phyloP scores from a whole-genome alignment of 2,329 filamentous ascomycete species.

The Trichophyton rubrum region DNA sequence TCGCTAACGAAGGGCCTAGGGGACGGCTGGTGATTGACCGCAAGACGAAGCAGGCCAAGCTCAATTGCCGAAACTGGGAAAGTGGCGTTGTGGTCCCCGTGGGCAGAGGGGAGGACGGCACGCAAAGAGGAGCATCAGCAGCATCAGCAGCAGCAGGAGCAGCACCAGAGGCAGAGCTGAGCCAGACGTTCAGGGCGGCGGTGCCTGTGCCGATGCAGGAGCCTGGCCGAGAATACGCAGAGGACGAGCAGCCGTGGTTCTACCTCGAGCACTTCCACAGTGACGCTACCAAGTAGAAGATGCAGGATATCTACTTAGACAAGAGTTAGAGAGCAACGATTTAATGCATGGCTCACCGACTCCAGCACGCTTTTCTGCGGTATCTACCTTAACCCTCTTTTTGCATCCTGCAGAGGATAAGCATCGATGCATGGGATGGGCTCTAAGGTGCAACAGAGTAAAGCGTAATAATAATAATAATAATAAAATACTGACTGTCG shows the following conservation, averaged over 20 bases:
- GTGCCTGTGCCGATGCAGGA: slow-evolving; percentile 36
- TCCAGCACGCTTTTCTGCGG: neutral
- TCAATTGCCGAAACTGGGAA: slow-evolving; percentile 89
- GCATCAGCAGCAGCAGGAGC: no score
- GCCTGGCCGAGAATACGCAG: slow-evolving; percentile 20
- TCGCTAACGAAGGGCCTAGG: slow-evolving; percentile 39
- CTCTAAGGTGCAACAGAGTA: neutral
- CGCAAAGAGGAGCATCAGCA: no score
- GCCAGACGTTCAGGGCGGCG: slow-evolving; percentile 24
- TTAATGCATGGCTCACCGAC: neutral
- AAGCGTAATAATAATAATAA: neutral
- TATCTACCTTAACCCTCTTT: no score
- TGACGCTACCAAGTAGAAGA: no score
- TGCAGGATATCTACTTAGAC: no score
- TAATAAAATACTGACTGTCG: neutral
- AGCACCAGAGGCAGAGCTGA: slow-evolving; percentile 7
- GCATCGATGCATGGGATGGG: no score
- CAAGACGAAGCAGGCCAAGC: slow-evolving; percentile 53
- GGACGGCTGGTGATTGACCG: slow-evolving; percentile 63
- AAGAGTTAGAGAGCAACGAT: no score
- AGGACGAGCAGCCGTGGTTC: slow-evolving; percentile 18
- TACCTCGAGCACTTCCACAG: slow-evolving; percentile 8
- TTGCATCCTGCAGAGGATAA: no score
- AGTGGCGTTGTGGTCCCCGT: slow-evolving; percentile 68
- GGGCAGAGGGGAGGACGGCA: slow-evolving; percentile 25